A percentile compares a stretch with the other conserved stretches of the same genome.
Evolutionary conservation across 2,329 filamentous ascomycete genomes (phyloP).

Genomic region (Trichophyton equinum): DNA sequence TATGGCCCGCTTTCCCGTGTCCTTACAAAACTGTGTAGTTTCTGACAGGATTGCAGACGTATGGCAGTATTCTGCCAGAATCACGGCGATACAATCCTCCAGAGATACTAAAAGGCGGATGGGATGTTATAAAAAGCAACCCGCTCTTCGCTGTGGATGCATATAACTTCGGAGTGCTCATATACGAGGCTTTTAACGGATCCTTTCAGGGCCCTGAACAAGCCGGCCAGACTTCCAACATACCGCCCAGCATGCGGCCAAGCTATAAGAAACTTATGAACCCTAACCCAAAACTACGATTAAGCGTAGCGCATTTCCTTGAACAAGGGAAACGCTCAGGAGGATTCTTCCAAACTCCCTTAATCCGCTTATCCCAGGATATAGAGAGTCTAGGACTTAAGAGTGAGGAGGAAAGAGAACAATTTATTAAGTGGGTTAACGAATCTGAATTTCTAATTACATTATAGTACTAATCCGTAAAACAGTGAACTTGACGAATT

Average conservation of each 20-base stretch:
- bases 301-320: slow-evolving; percentile 73
- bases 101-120: slow-evolving; percentile 74
- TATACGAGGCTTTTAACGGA: slow-evolving; percentile 88
- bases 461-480: neutral
- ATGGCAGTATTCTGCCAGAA: slow-evolving; percentile 77
- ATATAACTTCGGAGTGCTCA: slow-evolving; percentile 69
- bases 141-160: slow-evolving; percentile 74
- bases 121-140: slow-evolving; percentile 76
- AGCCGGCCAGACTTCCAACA: slow-evolving; percentile 68
- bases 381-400: slow-evolving; percentile 90
- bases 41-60: slow-evolving; percentile 45
- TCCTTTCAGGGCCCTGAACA: slow-evolving; percentile 65
- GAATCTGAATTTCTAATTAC: too few relatives aligned
- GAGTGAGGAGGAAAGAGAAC: slow-evolving; percentile 66
- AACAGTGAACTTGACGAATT: slow-evolving; percentile 64
- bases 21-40: neutral
- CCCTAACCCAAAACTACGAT: slow-evolving; percentile 73
- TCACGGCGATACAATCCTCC: slow-evolving; percentile 73
- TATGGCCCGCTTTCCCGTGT: slow-evolving; percentile 25
- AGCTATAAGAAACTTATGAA: slow-evolving; percentile 85
- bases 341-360: slow-evolving; percentile 81
- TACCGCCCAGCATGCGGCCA: slow-evolving; percentile 78
- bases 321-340: slow-evolving; percentile 74
- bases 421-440: slow-evolving; percentile 55
- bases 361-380: slow-evolving; percentile 85